A percentile compares a stretch with the other conserved stretches of the same genome.
Conservation (phyloP, 441 rosid species). For the Arabidopsis lyrata region DNA sequence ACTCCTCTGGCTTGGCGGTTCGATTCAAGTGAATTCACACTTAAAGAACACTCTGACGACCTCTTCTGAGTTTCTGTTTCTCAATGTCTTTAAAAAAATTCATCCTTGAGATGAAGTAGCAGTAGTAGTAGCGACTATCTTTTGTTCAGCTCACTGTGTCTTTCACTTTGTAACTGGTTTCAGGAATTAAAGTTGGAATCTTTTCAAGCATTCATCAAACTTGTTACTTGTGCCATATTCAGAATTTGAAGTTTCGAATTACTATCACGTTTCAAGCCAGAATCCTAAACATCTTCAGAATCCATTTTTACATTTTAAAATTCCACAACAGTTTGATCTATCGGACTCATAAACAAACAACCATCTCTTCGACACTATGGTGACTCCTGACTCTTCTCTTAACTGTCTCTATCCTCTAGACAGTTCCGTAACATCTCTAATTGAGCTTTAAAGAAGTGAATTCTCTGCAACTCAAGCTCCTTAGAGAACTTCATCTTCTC, state of each 20-base stretch:
- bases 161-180: slow-evolving; percentile 29
- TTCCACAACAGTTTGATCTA: background rate
- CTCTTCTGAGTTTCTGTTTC: slow-evolving; percentile 32
- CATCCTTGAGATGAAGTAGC: slow-evolving; percentile 43
- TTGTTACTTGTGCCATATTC: background rate
- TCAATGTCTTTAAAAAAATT: slow-evolving; percentile 7
- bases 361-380: background rate
- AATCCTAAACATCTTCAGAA: background rate
- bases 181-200: slow-evolving; percentile 14
- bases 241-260: background rate
- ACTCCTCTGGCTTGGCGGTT: slow-evolving; percentile 44
- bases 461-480: slow-evolving; percentile 64
- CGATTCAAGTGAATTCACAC: slow-evolving; percentile 41
- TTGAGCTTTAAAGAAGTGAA: slow-evolving; percentile 54
- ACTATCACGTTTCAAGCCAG: background rate
- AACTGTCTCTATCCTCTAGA: slow-evolving; percentile 25
- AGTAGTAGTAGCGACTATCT: slow-evolving; percentile 9
- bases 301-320: background rate
- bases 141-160: slow-evolving; percentile 16
- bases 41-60: slow-evolving; percentile 31
- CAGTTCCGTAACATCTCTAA: slow-evolving; percentile 56
- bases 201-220: background rate
- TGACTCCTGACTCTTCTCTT: slow-evolving; percentile 10
- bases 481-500: slow-evolving; percentile 55
- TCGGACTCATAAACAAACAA: background rate